Evolutionary conservation across 73 alveolate species (phyloP), one percentile per base, ranked within the genome.

Genomic region (Halteria grandinella): DNA sequence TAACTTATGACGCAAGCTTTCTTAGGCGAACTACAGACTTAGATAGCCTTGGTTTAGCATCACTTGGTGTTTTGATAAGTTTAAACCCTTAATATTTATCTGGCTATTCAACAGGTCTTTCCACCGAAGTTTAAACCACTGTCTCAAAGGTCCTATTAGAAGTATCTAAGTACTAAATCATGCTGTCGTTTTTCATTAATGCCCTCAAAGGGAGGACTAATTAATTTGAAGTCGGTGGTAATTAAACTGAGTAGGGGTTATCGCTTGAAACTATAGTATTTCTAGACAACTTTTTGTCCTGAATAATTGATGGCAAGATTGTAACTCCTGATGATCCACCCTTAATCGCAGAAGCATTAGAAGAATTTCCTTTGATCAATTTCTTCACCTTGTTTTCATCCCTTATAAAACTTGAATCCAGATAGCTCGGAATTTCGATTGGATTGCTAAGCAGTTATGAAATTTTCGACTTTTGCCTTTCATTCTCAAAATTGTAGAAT

Each of bases 401-500:
- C 3, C 7, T 14, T 10, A 60, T 60, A 39, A 60, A 60, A 1
- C 60, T 40, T 21, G 60, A 40, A 1, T 60, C 11, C 12, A 25
- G 7, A 14, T 25, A 10, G 8, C 43, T 18, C 4, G 77, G 77
- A 10, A 60, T 27, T 3, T 60, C 29, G 23, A 60, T 60, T 1
- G 77, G 77, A 21, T 60, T n/a, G 29, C 34, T 60, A 1, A 60
- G 21, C 1, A 60, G 51, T 27, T 36, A 14, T 15, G 29, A 40
- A 36, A 60, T 60, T 39, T 59, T 34, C 1, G 77, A 60, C 23
- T 60, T 60, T 15, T 55, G 43, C 27, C 77, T 4, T 40, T 60
- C 77, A 20, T 60, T 24, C 21, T 60, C 77, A 60, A 60, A 60
- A 37, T 60, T 45, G 20, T 40, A 60, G 37, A 60, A 60, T 37